phyloP scores from a whole-genome alignment of 345 rosid species.

The Aurinia saxatilis region DNA sequence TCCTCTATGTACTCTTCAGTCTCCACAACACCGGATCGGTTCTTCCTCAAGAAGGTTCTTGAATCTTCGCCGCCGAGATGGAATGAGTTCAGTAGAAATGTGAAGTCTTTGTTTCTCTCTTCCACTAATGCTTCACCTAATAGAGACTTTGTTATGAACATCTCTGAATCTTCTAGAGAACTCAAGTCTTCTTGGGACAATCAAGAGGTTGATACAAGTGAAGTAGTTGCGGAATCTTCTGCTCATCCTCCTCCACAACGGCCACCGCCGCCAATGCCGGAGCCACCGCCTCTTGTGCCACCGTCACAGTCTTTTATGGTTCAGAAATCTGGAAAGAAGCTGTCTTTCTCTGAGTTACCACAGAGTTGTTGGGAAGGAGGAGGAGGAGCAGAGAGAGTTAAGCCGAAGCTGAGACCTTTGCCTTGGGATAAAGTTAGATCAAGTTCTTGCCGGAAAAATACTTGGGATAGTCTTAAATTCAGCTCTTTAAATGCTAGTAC shows the following conservation, averaged over 20 bases:
- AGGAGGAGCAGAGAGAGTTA: slow-evolving; percentile 32
- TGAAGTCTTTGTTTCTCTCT: slow-evolving; percentile 32
- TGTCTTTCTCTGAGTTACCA: slow-evolving; percentile 30
- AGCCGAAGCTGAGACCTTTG: slow-evolving; percentile 79
- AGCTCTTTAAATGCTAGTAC: slow-evolving; percentile 51
- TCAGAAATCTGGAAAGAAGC: slow-evolving; percentile 32
- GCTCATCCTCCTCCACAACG: slow-evolving; percentile 29
- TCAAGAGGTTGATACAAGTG: slow-evolving; percentile 21
- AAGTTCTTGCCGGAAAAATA: slow-evolving; percentile 77
- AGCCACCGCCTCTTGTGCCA: slow-evolving; percentile 53
- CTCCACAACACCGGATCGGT: slow-evolving; percentile 34
- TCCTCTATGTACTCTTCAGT: slow-evolving; percentile 34
- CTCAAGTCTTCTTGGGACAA: slow-evolving; percentile 20
- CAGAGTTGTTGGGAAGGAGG: slow-evolving; percentile 41
- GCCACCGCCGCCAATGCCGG: slow-evolving; percentile 33
- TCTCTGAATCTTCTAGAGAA: slow-evolving; percentile 29
- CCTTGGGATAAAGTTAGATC: slow-evolving; percentile 97
- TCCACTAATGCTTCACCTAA: slow-evolving; percentile 30
- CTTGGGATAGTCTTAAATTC: slow-evolving; percentile 83
- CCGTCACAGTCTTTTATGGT: slow-evolving; percentile 65
- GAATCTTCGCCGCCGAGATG: slow-evolving; percentile 27
- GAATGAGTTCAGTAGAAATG: slow-evolving; percentile 26
- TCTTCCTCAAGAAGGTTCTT: slow-evolving; percentile 20
- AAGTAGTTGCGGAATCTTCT: neutral
- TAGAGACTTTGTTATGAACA: slow-evolving; percentile 24